Percentiles rank a stretch among this genome's conserved stretches.
phyloP scores from a whole-genome alignment of 345 rosid genomes.

The Aethionema arabicum region DNA sequence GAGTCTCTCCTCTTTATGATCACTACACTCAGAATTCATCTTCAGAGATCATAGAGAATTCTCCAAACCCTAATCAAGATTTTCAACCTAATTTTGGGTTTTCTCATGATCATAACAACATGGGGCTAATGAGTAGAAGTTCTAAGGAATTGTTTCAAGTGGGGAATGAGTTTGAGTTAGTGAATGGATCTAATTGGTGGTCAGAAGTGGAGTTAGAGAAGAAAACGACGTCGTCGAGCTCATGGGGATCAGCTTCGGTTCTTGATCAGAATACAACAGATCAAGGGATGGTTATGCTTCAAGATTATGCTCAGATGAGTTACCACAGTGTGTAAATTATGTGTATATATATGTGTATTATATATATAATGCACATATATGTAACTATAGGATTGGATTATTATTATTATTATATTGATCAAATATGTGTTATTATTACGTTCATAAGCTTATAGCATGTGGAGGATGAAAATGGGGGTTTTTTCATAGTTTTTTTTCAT shows the following conservation, averaged over 20 bases:
- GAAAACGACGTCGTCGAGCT: constrained; percentile 54
- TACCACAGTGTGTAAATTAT: constrained; percentile 49
- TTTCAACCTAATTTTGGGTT: constrained; percentile 33
- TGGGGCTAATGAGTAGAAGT: constrained; percentile 31
- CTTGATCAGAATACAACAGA: constrained; percentile 40
- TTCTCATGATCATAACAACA: constrained; percentile 30
- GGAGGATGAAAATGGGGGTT: constrained; percentile 9
- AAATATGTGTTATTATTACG: constrained; percentile 18
- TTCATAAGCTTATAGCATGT: constrained; percentile 37
- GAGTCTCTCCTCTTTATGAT: constrained; percentile 29
- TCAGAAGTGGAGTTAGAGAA: constrained; percentile 53
- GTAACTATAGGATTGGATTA: constrained; percentile 36
- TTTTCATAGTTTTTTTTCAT: constrained; percentile 19
- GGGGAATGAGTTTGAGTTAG: constrained; percentile 52
- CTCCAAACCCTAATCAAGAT: constrained; percentile 27
- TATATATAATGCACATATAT: constrained; percentile 12
- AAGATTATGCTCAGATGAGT: constrained; percentile 50
- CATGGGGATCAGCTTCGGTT: constrained; percentile 62
- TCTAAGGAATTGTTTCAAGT: constrained; percentile 42
- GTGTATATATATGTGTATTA: background rate
- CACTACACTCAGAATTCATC: background rate
- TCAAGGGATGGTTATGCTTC: constrained; percentile 50
- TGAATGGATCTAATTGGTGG: constrained; percentile 70
- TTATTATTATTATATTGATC: constrained; percentile 18
- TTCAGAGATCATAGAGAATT: constrained; percentile 29